Conservation (phyloP, 345 rosid genomes). For the Gossypium stocksii region DNA sequence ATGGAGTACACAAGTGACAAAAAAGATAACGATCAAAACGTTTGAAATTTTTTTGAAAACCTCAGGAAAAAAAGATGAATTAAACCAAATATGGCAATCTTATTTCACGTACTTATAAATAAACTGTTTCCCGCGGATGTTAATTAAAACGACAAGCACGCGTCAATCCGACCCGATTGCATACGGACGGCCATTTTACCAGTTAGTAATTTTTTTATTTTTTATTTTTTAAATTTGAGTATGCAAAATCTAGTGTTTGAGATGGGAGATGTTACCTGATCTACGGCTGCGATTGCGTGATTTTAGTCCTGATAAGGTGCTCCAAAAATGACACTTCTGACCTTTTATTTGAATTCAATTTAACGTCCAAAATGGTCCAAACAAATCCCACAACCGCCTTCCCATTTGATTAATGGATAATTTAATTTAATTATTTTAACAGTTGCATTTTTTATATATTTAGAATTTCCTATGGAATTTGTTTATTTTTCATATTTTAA, state of each 20-base stretch:
- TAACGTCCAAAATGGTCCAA: too few relatives aligned
- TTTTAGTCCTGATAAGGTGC: neutral
- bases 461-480: too few relatives aligned
- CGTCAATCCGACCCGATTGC: neutral
- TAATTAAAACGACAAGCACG: neutral
- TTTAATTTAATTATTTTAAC: neutral
- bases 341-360: neutral
- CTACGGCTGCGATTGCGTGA: conserved; percentile 7
- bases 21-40: conserved; percentile 17
- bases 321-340: neutral
- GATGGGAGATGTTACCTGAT: neutral
- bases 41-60: neutral
- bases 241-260: neutral
- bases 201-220: neutral
- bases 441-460: neutral
- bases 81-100: neutral
- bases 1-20: conserved; percentile 18
- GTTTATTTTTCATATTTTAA: too few relatives aligned
- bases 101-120: neutral
- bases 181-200: neutral
- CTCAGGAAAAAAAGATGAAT: neutral
- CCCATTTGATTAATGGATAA: neutral
- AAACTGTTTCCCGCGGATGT: conserved; percentile 10
- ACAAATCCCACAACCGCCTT: neutral
- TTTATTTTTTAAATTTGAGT: neutral